Evolutionary conservation across 1,284 basidiomycete species (phyloP), one percentile per base, ranked within the genome.

Genomic region (Megacollybia platyphylla): DNA sequence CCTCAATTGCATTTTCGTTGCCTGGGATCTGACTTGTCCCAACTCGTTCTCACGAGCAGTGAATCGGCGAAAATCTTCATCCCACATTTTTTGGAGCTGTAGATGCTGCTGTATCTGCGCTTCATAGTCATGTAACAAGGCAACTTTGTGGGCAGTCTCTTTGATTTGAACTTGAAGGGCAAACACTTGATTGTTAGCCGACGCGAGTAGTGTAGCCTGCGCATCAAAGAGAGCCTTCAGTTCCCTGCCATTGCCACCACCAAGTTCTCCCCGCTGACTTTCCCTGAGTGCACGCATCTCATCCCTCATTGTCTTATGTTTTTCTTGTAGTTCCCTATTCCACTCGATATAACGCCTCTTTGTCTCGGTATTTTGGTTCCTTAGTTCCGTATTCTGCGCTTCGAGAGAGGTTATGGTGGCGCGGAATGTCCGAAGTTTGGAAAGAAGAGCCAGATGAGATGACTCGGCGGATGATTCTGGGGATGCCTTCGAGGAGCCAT

Each of bases 311-410:
- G 74, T 73, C 44, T 67, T 70, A 42, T 85, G 61, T 54, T 79
- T 83, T 46, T 73, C 73, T 56, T 78, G 75, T 30, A 86, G 57
- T 48, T 83, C 76, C 8, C 62, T 67, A 48, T 80, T 84, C 79
- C 80, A 86, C 45, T 86, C 80, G 4, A 71, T 70, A 51, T 80
- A 79, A 49, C 79, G 76, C 48, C 73, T 71, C 54, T 81, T 83
- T 6, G 73, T 70, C 4, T 68, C 70, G 5, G 69, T 68, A 0
- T 79, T 71, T 49, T 80, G 76, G 41, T 73, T 68, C 50, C 76
- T 80, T 51, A 81, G 73, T 38, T 79, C 74, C 39, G 62, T 71
- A 26, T 84, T 61, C 50, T 81, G 76, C 35, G 61, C 65, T 49
- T 83, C 78, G 9, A 87, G 65, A 20, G 62, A 63, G 11, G 68